Percentiles rank a stretch among this genome's conserved stretches.
Evolutionary conservation across 1,284 basidiomycete species (phyloP).

Genomic region (Agroathelia rolfsii): DNA sequence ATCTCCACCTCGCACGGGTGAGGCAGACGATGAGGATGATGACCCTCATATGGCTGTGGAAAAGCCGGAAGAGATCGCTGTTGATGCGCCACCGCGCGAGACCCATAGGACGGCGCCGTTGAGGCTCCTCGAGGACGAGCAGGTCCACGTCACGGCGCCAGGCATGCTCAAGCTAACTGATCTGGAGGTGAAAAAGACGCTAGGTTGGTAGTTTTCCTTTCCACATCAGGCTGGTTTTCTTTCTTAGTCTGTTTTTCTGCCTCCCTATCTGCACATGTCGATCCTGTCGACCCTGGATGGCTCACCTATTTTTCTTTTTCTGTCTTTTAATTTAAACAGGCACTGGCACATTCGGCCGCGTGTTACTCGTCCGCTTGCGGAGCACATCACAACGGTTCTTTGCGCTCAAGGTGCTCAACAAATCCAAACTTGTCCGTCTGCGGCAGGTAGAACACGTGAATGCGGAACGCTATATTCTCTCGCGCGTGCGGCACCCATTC

Average conservation of each 20-base stretch:
- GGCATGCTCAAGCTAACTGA: constrained; percentile 58
- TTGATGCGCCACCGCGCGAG: constrained; percentile 12
- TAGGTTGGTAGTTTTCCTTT: constrained; percentile 38
- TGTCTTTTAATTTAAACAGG: no score
- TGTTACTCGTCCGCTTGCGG: constrained; percentile 72
- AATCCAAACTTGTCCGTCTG: constrained; percentile 89
- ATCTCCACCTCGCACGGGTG: neutral
- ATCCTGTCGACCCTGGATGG: neutral
- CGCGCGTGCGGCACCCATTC: constrained; percentile 74
- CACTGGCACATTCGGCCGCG: constrained; percentile 89
- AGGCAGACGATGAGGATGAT: constrained; percentile 3
- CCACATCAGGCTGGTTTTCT: no score
- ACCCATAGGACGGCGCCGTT: constrained; percentile 33
- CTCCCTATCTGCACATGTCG: constrained; percentile 4
- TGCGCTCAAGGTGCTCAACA: constrained; percentile 88
- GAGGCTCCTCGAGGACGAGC: constrained; percentile 60
- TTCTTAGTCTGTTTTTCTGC: constrained; percentile 7
- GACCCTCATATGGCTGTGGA: constrained; percentile 3
- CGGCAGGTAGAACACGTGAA: constrained; percentile 99
- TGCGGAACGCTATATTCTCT: constrained; percentile 92
- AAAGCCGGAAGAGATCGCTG: constrained; percentile 16
- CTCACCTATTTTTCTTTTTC: no score
- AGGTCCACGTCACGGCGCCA: constrained; percentile 45
- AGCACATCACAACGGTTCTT: constrained; percentile 57
- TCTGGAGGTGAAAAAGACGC: constrained; percentile 70